These are phyloP conservation scores for Panicum hallii DNA, from an alignment of 202 grass and related monocot species.

Conservation along the genomic window DNA sequence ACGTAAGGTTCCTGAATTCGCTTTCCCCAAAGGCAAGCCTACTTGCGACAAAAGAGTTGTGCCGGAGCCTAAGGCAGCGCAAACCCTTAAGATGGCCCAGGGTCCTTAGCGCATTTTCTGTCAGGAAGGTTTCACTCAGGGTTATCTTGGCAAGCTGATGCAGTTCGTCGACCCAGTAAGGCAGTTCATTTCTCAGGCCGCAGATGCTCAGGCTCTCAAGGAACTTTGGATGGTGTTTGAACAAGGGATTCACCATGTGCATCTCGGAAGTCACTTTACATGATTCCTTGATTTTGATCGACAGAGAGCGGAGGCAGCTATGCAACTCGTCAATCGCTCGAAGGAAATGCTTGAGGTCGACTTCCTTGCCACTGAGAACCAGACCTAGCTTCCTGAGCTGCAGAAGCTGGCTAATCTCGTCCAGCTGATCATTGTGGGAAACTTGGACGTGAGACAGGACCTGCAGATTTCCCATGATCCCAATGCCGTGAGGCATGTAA, in stretches of 20 bases:
- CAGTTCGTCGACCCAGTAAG: not conserved
- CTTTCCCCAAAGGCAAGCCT: not conserved
- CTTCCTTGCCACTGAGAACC: too few relatives aligned
- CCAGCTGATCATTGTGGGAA: too few relatives aligned
- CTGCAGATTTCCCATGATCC: too few relatives aligned
- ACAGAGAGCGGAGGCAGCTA: too few relatives aligned
- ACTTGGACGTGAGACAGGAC: too few relatives aligned
- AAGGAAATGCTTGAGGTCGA: too few relatives aligned
- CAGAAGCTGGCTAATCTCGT: too few relatives aligned
- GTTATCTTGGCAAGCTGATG: conserved; percentile 10
- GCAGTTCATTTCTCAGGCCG: not conserved
- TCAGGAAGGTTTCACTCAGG: not conserved
- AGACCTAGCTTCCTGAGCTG: too few relatives aligned
- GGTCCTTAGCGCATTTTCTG: not conserved
- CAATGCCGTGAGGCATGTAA: too few relatives aligned
- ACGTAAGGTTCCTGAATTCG: conserved; percentile 7
- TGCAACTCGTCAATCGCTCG: too few relatives aligned
- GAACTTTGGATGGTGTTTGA: not conserved
- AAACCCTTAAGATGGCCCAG: not conserved
- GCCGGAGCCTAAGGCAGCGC: not conserved
- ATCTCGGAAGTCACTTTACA: not conserved
- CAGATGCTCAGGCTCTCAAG: conserved; percentile 20
- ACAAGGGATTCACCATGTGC: not conserved
- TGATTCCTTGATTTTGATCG: not conserved
- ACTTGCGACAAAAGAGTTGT: not conserved